phyloP scores from a whole-genome alignment of 108 stramenopile species.

The Discostella pseudostelligera region DNA sequence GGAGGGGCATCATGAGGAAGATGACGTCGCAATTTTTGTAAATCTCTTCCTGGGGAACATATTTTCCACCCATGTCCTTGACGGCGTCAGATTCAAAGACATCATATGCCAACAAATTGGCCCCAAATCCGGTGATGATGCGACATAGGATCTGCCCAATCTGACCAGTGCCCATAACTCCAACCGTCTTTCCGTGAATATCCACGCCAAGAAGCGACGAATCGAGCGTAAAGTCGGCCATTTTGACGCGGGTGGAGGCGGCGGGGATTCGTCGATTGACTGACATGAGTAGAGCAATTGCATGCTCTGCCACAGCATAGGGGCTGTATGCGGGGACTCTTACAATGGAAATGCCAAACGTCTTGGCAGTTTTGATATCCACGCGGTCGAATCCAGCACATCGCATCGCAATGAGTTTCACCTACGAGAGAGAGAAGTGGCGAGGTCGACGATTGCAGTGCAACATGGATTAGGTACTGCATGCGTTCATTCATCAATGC shows the following conservation, averaged over 20 bases:
- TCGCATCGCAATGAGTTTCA: conserved; percentile 58
- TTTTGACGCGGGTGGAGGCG: conserved; percentile 63
- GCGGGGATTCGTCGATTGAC: conserved; percentile 61
- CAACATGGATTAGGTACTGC: too few species aligned
- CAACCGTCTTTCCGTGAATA: conserved; percentile 71
- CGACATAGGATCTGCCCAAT: conserved; percentile 77
- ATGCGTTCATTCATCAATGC: background rate
- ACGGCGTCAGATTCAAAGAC: conserved; percentile 62
- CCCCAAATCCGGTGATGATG: conserved; percentile 77
- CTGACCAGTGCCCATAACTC: conserved; percentile 68
- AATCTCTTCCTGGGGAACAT: conserved; percentile 72
- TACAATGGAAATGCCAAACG: conserved; percentile 62
- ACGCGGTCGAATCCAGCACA: conserved; percentile 73
- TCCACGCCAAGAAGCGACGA: conserved; percentile 73
- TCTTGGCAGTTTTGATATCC: conserved; percentile 65
- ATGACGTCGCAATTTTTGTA: conserved; percentile 65
- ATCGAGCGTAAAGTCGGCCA: conserved; percentile 79
- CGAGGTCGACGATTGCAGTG: background rate
- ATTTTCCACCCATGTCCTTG: conserved; percentile 66
- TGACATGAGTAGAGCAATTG: conserved; percentile 74
- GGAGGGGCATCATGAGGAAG: conserved; percentile 75
- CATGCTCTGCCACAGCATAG: conserved; percentile 84
- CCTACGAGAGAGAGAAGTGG: background rate
- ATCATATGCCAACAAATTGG: conserved; percentile 56
- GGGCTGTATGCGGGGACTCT: conserved; percentile 83